Conservation (phyloP, 75 land plant genomes). For the Picea sitchensis region DNA sequence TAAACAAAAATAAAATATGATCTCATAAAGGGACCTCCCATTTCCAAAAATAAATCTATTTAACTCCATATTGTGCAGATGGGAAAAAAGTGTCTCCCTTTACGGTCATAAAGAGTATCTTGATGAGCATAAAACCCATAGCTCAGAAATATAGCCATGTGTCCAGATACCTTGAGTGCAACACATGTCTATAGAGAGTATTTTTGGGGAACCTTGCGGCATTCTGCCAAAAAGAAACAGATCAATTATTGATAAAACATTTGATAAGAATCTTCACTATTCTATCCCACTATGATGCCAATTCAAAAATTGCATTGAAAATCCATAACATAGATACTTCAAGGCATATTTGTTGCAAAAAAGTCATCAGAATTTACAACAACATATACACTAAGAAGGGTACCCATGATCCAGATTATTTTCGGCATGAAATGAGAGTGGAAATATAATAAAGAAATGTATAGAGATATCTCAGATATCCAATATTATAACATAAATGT, state of each 20-base stretch:
- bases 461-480: too few relatives aligned
- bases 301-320: neutral
- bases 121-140: conserved; percentile 25
- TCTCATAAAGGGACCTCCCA: conserved; percentile 28
- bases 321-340: neutral
- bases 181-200: conserved; percentile 16
- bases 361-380: neutral
- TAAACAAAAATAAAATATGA: neutral
- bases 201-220: conserved; percentile 1
- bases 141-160: conserved; percentile 24
- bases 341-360: neutral
- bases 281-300: neutral
- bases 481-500: too few relatives aligned
- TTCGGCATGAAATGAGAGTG: too few relatives aligned
- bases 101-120: conserved; percentile 30
- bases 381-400: neutral
- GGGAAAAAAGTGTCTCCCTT: conserved; percentile 29
- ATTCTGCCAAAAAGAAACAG: neutral
- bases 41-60: conserved; percentile 34
- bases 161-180: conserved; percentile 21
- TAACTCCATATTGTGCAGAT: conserved; percentile 21
- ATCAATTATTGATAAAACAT: neutral
- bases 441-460: too few relatives aligned
- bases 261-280: neutral
- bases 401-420: neutral